A percentile compares a stretch with the other conserved stretches of the same genome.
Evolutionary conservation across 225 moss, liverwort and hornwort species (phyloP).

Genomic region (Straminergon stramineum): DNA sequence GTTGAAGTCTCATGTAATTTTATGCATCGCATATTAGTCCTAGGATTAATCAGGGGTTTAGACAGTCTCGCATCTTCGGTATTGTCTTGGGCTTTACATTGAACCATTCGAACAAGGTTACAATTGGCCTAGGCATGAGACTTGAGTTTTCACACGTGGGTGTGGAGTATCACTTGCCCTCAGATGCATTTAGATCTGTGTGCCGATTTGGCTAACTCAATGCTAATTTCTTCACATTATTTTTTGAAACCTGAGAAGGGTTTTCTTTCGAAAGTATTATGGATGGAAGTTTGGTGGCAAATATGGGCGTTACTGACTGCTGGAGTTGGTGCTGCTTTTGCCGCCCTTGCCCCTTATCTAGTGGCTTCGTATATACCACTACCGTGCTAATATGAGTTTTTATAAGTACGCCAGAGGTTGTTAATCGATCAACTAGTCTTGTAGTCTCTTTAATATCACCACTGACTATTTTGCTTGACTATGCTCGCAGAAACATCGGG

Average conservation of each 20-base stretch:
- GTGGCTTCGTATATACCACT: not conserved
- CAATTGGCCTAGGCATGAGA: not conserved
- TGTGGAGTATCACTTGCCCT: not conserved
- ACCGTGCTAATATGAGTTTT: not conserved
- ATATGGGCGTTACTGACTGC: constrained; percentile 11
- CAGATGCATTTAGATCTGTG: not conserved
- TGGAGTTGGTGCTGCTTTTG: constrained; percentile 29
- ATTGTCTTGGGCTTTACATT: not conserved
- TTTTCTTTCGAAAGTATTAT: not conserved
- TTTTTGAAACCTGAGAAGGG: not conserved
- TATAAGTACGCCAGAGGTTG: not conserved
- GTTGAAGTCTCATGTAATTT: not conserved
- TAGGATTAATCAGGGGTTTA: not conserved
- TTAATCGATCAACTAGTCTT: not conserved
- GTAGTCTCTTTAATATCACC: not conserved
- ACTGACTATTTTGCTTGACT: constrained; percentile 11
- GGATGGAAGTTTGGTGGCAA: not conserved
- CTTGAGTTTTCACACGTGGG: not conserved
- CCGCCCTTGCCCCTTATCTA: not conserved
- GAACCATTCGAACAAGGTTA: not conserved
- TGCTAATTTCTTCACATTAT: not conserved
- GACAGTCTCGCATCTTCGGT: not conserved
- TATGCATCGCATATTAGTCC: not conserved
- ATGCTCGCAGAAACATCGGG: constrained; percentile 74
- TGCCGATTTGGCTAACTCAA: not conserved